phyloP scores from a whole-genome alignment of 306 rosid genomes.

The Lablab purpureus region DNA sequence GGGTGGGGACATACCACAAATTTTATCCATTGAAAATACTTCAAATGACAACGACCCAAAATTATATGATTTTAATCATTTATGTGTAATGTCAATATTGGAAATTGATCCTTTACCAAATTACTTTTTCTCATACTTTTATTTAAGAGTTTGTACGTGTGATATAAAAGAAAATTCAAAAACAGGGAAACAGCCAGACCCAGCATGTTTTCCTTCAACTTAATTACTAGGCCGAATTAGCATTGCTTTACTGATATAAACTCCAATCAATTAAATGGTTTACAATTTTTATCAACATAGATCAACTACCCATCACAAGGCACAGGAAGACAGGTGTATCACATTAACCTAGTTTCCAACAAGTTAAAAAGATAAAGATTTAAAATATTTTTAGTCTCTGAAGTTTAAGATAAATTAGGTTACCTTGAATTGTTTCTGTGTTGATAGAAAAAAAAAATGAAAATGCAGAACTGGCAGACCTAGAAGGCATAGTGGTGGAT shows the following conservation, averaged over 20 bases:
- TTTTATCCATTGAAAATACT: slow-evolving; percentile 2
- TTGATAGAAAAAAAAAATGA: neutral
- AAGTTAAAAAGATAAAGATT: neutral
- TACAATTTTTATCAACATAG: neutral
- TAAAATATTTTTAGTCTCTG: too few relatives aligned
- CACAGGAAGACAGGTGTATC: slow-evolving; percentile 2
- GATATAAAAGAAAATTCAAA: neutral
- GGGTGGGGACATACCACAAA: neutral
- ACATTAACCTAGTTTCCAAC: neutral
- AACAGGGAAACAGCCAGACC: slow-evolving; percentile 2
- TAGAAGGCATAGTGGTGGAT: slow-evolving; percentile 28
- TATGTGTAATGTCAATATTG: slow-evolving; percentile 10
- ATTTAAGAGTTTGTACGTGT: neutral
- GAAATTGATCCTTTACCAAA: slow-evolving; percentile 5
- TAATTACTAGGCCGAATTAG: neutral
- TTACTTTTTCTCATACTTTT: neutral
- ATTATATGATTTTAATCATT: neutral
- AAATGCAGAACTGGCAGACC: slow-evolving; percentile 11
- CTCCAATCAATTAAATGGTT: neutral
- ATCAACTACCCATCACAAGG: slow-evolving; percentile 32
- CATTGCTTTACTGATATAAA: slow-evolving; percentile 17
- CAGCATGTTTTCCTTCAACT: neutral
- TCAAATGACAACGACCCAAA: slow-evolving; percentile 24
- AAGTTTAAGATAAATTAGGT: neutral
- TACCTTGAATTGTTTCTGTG: neutral